A percentile compares a stretch with the other conserved stretches of the same genome.
Evolutionary conservation across 805 yeast genomes (phyloP).

Genomic region (Sugiyamaella lignohabitans): DNA sequence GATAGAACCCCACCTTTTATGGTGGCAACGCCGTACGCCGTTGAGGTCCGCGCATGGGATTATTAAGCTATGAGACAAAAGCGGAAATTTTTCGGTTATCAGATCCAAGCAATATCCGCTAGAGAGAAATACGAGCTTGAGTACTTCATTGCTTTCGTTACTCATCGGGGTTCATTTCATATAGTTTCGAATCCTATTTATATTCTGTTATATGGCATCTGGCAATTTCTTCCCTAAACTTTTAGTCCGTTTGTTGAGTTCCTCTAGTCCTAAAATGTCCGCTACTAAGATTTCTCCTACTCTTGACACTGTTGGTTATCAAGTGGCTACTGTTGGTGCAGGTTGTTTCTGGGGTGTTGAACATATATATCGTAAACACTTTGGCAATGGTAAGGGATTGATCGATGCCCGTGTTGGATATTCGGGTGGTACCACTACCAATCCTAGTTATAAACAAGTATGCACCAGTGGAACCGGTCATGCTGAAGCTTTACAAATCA

Average conservation of each 20-base stretch:
- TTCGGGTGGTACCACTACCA: slow-evolving; percentile 60
- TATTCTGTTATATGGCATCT: not conserved
- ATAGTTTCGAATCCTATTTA: too few relatives aligned
- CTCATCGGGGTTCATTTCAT: too few relatives aligned
- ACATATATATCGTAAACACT: slow-evolving; percentile 68
- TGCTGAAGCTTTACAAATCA: slow-evolving; percentile 79
- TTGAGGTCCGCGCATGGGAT: too few relatives aligned
- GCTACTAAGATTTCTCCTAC: slow-evolving; percentile 22
- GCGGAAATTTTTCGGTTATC: too few relatives aligned
- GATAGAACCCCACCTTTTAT: too few relatives aligned
- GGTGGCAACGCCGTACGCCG: too few relatives aligned
- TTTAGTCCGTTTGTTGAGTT: not conserved
- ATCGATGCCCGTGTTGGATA: slow-evolving; percentile 82
- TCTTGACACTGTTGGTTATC: slow-evolving; percentile 39
- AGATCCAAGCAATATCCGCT: too few relatives aligned
- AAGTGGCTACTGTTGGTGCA: slow-evolving; percentile 54
- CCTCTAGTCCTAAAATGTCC: not conserved
- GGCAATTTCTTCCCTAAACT: not conserved
- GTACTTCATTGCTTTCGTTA: too few relatives aligned
- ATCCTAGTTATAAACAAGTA: slow-evolving; percentile 65
- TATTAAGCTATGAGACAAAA: too few relatives aligned
- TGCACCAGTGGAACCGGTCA: slow-evolving; percentile 70
- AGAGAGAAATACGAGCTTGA: too few relatives aligned
- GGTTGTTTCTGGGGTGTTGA: slow-evolving; percentile 59
- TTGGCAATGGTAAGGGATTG: slow-evolving; percentile 51